phyloP scores from a whole-genome alignment of 2,329 filamentous ascomycete species.

The Monilinia polystroma region DNA sequence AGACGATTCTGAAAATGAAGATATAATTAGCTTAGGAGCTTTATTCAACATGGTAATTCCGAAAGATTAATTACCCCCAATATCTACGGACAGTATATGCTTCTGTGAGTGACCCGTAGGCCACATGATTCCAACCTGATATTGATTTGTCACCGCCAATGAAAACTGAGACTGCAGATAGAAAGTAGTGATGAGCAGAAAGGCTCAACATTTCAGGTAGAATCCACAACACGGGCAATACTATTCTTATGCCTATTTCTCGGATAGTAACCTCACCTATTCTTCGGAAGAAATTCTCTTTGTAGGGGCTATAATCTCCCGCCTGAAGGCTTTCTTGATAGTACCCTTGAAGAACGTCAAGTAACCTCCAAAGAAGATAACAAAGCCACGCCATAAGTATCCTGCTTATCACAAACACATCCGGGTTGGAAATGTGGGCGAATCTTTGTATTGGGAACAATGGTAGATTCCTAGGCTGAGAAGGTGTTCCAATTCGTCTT shows the following conservation, averaged over 20 bases:
- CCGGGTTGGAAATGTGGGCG: background rate
- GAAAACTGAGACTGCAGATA: conserved; percentile 10
- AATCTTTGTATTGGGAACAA: conserved; percentile 10
- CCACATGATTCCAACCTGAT: conserved; percentile 4
- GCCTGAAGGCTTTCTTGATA: background rate
- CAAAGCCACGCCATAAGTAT: conserved; percentile 14
- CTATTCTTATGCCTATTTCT: conserved; percentile 10
- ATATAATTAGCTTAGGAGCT: background rate
- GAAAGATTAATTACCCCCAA: background rate
- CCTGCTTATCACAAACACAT: conserved; percentile 8
- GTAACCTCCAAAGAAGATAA: conserved; percentile 5
- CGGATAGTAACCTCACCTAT: background rate
- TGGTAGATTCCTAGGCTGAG: conserved; percentile 5
- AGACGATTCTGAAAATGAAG: background rate
- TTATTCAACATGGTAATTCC: background rate
- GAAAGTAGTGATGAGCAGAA: background rate
- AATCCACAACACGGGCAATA: conserved; percentile 1
- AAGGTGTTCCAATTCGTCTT: background rate
- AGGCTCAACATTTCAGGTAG: background rate
- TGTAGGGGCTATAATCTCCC: conserved; percentile 4
- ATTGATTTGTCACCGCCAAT: conserved; percentile 3
- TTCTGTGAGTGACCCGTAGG: background rate
- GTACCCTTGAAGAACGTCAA: background rate
- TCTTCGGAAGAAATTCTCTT: conserved; percentile 13
- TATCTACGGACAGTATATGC: conserved; percentile 17